Conservation (phyloP, 169 alveolate genomes). For the Plasmodium yoelii region DNA sequence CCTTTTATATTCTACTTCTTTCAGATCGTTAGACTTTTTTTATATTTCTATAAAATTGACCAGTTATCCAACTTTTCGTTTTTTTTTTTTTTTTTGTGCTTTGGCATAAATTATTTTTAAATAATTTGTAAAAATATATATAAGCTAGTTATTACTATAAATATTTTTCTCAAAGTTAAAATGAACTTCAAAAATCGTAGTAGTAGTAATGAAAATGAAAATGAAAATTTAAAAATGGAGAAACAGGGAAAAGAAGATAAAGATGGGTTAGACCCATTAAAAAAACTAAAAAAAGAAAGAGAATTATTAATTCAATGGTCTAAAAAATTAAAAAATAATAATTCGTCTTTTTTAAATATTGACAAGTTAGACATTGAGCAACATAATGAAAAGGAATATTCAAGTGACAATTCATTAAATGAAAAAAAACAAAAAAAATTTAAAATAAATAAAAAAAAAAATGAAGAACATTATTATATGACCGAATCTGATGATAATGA, state of each 20-base stretch:
- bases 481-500: neutral
- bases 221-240: neutral
- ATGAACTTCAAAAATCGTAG: conserved; percentile 4
- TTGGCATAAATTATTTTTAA: too few relatives aligned
- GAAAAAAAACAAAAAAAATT: neutral
- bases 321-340: conserved; percentile 56
- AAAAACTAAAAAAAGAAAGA: conserved; percentile 60
- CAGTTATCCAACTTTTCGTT: too few relatives aligned
- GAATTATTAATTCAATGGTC: conserved; percentile 75
- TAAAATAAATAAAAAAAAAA: too few relatives aligned
- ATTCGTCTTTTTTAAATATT: conserved; percentile 30
- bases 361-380: conserved; percentile 36
- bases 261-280: conserved; percentile 20
- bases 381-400: conserved; percentile 14
- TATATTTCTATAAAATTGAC: too few relatives aligned
- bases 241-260: neutral
- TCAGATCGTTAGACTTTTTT: too few relatives aligned
- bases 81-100: too few relatives aligned
- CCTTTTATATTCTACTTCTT: too few relatives aligned
- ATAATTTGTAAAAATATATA: too few relatives aligned
- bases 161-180: neutral
- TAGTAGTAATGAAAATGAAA: neutral
- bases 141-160: neutral
- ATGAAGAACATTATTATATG: neutral
- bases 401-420: conserved; percentile 50